A percentile compares a stretch with the other conserved stretches of the same genome.
phyloP scores from a whole-genome alignment of 345 rosid genomes.

The Salix caprea region DNA sequence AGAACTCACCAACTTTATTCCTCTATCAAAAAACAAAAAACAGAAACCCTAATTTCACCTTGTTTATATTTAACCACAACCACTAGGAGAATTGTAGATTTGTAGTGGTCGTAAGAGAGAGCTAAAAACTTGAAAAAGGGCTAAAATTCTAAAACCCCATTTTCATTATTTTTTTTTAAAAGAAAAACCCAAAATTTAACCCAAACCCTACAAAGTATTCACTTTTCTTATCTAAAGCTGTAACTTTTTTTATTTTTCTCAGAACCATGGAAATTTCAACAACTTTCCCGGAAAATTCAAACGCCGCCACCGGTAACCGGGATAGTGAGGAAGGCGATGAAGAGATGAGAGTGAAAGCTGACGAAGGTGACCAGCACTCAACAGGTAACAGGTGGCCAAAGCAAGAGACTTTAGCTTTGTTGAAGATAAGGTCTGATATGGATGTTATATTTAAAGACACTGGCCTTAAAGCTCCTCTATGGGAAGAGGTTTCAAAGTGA shows the following conservation, averaged over 20 bases:
- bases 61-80: slow-evolving; percentile 16
- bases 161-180: neutral
- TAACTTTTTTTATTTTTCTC: slow-evolving; percentile 16
- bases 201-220: slow-evolving; percentile 18
- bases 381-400: slow-evolving; percentile 29
- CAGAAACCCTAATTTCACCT: slow-evolving; percentile 28
- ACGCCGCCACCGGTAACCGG: slow-evolving; percentile 7
- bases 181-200: slow-evolving; percentile 4
- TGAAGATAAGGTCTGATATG: slow-evolving; percentile 28
- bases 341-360: slow-evolving; percentile 24
- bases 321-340: slow-evolving; percentile 21
- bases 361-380: slow-evolving; percentile 37
- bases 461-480: slow-evolving; percentile 22
- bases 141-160: slow-evolving; percentile 7
- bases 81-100: slow-evolving; percentile 1
- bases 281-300: slow-evolving; percentile 26
- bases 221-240: slow-evolving; percentile 16
- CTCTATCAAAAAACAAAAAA: neutral
- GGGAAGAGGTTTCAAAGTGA: slow-evolving; percentile 34
- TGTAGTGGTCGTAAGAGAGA: neutral
- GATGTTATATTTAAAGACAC: slow-evolving; percentile 22
- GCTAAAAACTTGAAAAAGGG: neutral
- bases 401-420: slow-evolving; percentile 26
- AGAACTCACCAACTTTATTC: slow-evolving; percentile 12
- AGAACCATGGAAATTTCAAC: slow-evolving; percentile 38